These are phyloP conservation scores for Psidium friedrichsthalianum DNA, from an alignment of 345 rosid species.

Conservation along the genomic window DNA sequence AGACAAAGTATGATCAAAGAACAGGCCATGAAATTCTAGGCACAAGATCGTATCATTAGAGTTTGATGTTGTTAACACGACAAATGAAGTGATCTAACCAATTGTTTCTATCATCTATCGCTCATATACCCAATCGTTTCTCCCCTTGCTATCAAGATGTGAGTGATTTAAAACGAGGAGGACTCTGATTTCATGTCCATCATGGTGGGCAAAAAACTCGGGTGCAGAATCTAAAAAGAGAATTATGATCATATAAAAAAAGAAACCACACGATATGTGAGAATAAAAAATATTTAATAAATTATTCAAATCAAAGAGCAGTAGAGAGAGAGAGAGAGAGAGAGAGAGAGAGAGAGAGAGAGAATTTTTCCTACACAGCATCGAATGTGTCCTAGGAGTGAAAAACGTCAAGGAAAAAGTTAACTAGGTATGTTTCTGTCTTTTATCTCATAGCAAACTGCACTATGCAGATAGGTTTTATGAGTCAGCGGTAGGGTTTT, in stretches of 20 bases:
- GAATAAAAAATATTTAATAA: background rate
- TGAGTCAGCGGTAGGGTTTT: slow-evolving; percentile 23
- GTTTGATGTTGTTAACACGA: background rate
- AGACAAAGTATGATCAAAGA: background rate
- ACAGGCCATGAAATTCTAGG: background rate
- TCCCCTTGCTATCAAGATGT: background rate
- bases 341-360: background rate
- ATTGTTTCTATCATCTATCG: background rate
- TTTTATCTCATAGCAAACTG: background rate
- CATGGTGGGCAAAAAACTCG: slow-evolving; percentile 11
- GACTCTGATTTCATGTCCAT: background rate
- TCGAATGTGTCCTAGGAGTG: background rate
- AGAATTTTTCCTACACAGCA: background rate
- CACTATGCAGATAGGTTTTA: slow-evolving; percentile 28
- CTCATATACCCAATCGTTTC: background rate
- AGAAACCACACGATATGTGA: background rate
- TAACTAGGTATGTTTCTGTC: background rate
- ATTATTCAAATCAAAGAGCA: background rate
- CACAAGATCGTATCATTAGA: background rate
- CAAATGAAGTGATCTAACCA: background rate
- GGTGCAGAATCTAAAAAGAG: slow-evolving; percentile 4
- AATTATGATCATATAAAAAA: background rate
- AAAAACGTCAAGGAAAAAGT: slow-evolving; percentile 4
- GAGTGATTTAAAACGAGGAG: background rate
- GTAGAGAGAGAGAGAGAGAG: background rate